A percentile compares a stretch with the other conserved stretches of the same genome.
These are phyloP conservation scores for Nicotiana tabacum DNA, from an alignment of 257 asterid genomes.

Conservation along the genomic window DNA sequence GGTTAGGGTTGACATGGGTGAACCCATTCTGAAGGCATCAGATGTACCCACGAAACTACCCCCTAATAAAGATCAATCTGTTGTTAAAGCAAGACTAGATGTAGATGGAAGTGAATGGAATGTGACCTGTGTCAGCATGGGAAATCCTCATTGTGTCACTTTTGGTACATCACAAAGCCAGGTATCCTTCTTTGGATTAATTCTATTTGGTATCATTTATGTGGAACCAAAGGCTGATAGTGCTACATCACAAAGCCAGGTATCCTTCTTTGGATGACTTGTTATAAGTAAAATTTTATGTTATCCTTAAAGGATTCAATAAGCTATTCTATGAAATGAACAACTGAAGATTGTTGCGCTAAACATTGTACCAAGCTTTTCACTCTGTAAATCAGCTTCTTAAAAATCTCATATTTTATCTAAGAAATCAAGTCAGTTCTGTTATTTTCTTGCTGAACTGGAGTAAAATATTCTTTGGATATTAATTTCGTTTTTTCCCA, in stretches of 20 bases:
- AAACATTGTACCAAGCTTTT: not conserved
- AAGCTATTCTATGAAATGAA: not conserved
- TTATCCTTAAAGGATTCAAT: not conserved
- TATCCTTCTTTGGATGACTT: not conserved
- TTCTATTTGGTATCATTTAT: not conserved
- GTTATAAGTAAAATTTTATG: not conserved
- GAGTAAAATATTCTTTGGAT: not conserved
- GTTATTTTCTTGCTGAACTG: not conserved
- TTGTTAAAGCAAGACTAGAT: constrained; percentile 49
- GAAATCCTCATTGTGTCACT: constrained; percentile 84
- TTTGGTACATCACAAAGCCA: constrained; percentile 43
- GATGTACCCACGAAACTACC: constrained; percentile 78
- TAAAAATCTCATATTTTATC: not conserved
- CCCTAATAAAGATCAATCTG: constrained; percentile 60
- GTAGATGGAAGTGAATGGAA: constrained; percentile 65
- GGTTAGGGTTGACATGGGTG: constrained; percentile 95
- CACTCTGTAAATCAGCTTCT: not conserved
- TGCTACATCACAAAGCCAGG: no score
- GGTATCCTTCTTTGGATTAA: constrained; percentile 29
- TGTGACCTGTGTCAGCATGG: constrained; percentile 91
- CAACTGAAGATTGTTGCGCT: no score
- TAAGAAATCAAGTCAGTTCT: not conserved
- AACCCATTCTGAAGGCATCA: constrained; percentile 82
- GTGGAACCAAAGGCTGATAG: not conserved
- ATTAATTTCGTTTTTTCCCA: not conserved